Evolutionary conservation across 192 early-diverging fungal species (phyloP), one percentile per base, ranked within the genome.

Genomic region (Coemansia umbellata): DNA sequence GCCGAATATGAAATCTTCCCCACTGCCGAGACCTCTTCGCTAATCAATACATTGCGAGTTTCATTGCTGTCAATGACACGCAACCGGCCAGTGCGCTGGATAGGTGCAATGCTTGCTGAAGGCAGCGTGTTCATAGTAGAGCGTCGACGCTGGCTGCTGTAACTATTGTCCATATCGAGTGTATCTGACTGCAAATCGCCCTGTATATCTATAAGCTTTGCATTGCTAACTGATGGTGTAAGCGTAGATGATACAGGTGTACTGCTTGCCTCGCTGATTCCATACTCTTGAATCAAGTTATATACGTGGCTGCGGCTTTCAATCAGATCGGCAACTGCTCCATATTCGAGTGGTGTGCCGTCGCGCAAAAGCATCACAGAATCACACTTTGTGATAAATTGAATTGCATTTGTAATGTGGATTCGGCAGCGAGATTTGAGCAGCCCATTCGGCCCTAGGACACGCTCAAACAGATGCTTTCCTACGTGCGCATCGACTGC

Each of bases 401-500:
- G 66, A 2, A 82, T 47, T 0, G 71, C 69, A 45, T 84, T 83
- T 19, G 84, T 84, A 33, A 84, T 67, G 2, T 82, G 64, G 2
- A 86, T 64, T 1, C 78, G 76, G 5, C 82, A 78, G 7, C 78
- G 56, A 10, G 42, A 37, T 19, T 53, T 50, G 14, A 96, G 76
- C 47, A 95, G 53, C 11, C 93, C 94, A n/a, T 84, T 72, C 27
- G 90, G 87, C n/a, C 94, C 93, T 44, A 97, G 72, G 1, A 94
- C 90, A 27, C 91, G 63, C 43, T 94, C 85, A 69, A 95, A 95
- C 19, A 98, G 86, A 41, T 87, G 84, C 2, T 80, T 63, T 5
- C 85, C 85, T 1, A 87, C 85, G 50, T 88, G 87, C 5, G 84
- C 85, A 63, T 88, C 87, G 19, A 88, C 85, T 2, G 71, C 71